Percentiles rank a stretch among this genome's conserved stretches.
Evolutionary conservation across 176 grass and related monocot genomes (phyloP).

Genomic region (Oryza glaberrima): DNA sequence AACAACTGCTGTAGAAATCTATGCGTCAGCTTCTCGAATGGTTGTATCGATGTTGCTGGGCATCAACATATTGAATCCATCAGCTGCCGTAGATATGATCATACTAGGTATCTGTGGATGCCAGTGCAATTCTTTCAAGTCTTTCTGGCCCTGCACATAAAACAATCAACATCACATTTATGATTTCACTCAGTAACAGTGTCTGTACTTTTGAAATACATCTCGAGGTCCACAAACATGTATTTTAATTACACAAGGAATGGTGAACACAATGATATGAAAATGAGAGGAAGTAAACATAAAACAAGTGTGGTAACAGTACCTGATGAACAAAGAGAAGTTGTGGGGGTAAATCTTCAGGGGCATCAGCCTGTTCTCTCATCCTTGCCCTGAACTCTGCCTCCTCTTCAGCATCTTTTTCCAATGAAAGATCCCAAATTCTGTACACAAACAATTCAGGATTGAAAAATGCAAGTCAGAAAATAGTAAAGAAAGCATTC

Average conservation of each 20-base stretch:
- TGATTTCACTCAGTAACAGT: background rate
- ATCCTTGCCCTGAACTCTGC: conserved; percentile 82
- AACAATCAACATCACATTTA: conserved; percentile 33
- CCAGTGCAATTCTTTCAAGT: conserved; percentile 96
- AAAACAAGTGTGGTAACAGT: conserved; percentile 1
- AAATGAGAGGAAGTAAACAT: background rate
- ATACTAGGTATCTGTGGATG: conserved; percentile 84
- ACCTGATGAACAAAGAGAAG: conserved; percentile 96
- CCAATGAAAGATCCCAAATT: conserved; percentile 90
- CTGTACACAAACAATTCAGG: conserved; percentile 35
- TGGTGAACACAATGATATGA: background rate
- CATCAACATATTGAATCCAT: conserved; percentile 86
- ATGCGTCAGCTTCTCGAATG: conserved; percentile 44
- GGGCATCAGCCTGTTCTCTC: conserved; percentile 79
- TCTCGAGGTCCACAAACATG: background rate
- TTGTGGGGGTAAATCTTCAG: conserved; percentile 88
- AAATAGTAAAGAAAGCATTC: background rate
- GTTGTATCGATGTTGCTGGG: conserved; percentile 81
- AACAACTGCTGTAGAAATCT: background rate
- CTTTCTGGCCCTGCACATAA: conserved; percentile 77
- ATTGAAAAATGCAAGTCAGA: background rate
- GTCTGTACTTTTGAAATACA: background rate
- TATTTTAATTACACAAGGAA: background rate
- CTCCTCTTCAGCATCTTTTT: conserved; percentile 92
- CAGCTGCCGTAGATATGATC: conserved; percentile 76